Percentiles rank a stretch among this genome's conserved stretches.
These are phyloP conservation scores for Aspergillus cavernicola DNA, from an alignment of 495 filamentous ascomycete genomes.

Conservation along the genomic window DNA sequence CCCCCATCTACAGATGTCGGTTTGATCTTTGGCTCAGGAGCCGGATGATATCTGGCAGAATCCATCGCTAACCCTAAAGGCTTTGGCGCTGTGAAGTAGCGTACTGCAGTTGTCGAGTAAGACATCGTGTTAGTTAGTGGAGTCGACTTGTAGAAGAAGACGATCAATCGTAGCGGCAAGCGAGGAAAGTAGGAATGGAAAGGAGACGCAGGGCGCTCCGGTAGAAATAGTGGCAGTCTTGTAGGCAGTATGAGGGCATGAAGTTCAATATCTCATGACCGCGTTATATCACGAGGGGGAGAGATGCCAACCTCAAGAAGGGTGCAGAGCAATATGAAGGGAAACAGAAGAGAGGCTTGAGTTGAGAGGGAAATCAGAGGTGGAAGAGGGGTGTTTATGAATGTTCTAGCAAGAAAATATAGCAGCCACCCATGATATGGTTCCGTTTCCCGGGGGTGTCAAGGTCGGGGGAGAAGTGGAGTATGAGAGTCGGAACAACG, in stretches of 20 bases:
- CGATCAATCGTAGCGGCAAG: conserved; percentile 65
- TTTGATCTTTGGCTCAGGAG: conserved; percentile 20
- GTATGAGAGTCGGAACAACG: conserved; percentile 16
- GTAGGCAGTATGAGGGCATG: conserved; percentile 79
- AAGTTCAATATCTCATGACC: conserved; percentile 29
- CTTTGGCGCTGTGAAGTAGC: conserved; percentile 61
- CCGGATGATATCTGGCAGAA: conserved; percentile 15
- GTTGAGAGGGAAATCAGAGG: background rate
- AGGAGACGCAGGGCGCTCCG: conserved; percentile 79
- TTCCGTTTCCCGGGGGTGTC: conserved; percentile 10
- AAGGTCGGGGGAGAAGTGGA: conserved; percentile 12
- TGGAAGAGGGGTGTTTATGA: too few relatives aligned
- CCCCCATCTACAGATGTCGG: conserved; percentile 14
- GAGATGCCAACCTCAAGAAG: background rate
- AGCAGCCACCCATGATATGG: conserved; percentile 4
- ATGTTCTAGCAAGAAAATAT: too few relatives aligned
- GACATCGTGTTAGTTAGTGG: conserved; percentile 48
- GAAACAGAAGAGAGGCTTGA: background rate
- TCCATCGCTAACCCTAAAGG: conserved; percentile 52
- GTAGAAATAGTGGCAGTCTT: conserved; percentile 93
- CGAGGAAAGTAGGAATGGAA: conserved; percentile 71
- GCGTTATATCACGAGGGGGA: conserved; percentile 13
- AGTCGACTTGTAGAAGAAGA: background rate
- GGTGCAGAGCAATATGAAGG: background rate
- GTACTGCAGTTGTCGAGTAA: conserved; percentile 42